Evolutionary conservation across 73 alveolate species (phyloP), one percentile per base, ranked within the genome.

Genomic region (Urostyla sp.): DNA sequence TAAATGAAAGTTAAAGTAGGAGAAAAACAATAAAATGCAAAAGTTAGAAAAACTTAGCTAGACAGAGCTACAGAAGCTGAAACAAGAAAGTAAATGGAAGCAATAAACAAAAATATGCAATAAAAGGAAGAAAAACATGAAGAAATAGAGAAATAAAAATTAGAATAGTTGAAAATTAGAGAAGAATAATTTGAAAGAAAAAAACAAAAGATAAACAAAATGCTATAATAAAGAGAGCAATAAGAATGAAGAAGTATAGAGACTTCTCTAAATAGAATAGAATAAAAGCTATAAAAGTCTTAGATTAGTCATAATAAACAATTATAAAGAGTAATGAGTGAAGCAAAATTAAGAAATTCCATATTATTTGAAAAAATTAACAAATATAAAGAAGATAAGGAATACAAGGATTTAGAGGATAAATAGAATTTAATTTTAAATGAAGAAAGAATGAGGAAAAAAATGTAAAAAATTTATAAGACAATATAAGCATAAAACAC

Each of bases 161-260:
- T 10, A 3, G 79, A 63, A 43, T 57, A 63, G 50, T 46, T 63
- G 2, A 63, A 37, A 38, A 63, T 16, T 24, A 34, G 79, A 63
- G 79, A 63, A 31, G 79, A 63, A 40, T 57, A 63, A 40, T 63
- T 63, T 24, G 79, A 63, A 37, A 63, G 60, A 63, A 63, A 63
- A 43, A 5, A 60, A 63, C 11, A 63, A 24, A 63, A 63, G 45
- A 63, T 63, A 7, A 60, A 63, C n/a, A 30, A 40, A 40, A 63
- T 63, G 79, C 20, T 26, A 48, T 43, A 28, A 63, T 45, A 63
- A n/a, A 15, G 30, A 40, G 79, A 63, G 18, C 0, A 8, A n/a
- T 38, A 63, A 24, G 79, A 63, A 11, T 4, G 3, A n/a, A 1
- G 4, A 20, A 27, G 27, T 13, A 60, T 63, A 1, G 24, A 4